A percentile compares a stretch with the other conserved stretches of the same genome.
phyloP scores from a whole-genome alignment of 352 stramenopile species.

The Globisporangium abappressorium region DNA sequence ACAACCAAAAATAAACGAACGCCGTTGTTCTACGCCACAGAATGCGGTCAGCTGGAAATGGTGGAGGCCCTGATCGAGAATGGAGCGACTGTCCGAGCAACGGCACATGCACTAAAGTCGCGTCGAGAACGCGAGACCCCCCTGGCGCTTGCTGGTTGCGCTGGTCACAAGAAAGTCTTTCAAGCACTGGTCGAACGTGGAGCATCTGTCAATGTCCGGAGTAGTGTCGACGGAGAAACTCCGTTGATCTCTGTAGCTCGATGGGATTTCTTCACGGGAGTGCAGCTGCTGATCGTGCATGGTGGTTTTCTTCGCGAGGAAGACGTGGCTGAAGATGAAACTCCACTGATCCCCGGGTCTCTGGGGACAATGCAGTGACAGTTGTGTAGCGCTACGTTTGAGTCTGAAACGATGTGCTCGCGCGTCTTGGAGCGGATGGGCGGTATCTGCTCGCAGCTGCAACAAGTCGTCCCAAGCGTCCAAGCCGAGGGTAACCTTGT shows the following conservation, averaged over 20 bases:
- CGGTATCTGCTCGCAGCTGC: background rate
- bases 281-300: background rate
- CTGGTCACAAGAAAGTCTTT: background rate
- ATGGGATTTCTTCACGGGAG: background rate
- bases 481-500: background rate
- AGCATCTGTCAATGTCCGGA: background rate
- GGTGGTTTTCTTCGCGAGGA: background rate
- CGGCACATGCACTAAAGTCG: background rate
- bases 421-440: background rate
- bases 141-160: background rate
- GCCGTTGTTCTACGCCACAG: background rate
- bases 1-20: background rate
- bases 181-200: background rate
- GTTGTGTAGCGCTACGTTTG: background rate
- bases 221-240: background rate
- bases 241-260: background rate
- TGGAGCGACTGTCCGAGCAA: background rate
- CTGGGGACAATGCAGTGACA: background rate
- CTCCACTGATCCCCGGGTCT: background rate
- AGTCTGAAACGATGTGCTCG: background rate
- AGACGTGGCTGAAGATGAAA: background rate
- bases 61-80: background rate
- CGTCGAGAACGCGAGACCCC: background rate
- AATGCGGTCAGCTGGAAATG: background rate
- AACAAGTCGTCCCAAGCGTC: background rate